Percentiles rank a stretch among this genome's conserved stretches.
Evolutionary conservation across 768 basidiomycete genomes (phyloP).

Genomic region (Amanita inopinata): DNA sequence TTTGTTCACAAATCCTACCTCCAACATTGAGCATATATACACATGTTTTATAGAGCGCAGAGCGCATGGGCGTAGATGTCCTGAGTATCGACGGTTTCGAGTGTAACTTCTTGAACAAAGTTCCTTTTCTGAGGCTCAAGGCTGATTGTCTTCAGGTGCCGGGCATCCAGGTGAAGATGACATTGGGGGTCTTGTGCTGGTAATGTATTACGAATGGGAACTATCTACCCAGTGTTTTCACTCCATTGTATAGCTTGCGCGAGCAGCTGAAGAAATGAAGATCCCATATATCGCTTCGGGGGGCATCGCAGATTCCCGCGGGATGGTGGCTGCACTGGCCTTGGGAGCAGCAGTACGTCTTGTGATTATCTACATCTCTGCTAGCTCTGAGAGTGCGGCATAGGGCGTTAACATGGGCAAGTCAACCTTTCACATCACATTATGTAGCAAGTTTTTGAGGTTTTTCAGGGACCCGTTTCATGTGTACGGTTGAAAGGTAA

Average conservation of each 20-base stretch:
- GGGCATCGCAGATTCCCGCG: slow-evolving; percentile 80
- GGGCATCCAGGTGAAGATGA: slow-evolving; percentile 95
- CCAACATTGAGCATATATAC: background rate
- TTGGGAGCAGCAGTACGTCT: slow-evolving; percentile 65
- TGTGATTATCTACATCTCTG: background rate
- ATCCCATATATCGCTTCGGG: slow-evolving; percentile 88
- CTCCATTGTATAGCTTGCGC: slow-evolving; percentile 50
- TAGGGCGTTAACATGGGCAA: slow-evolving; percentile 81
- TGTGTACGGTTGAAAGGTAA: slow-evolving; percentile 82
- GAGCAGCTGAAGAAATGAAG: slow-evolving; percentile 76
- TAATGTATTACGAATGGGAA: slow-evolving; percentile 18
- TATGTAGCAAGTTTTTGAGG: background rate
- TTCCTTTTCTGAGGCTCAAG: slow-evolving; percentile 1
- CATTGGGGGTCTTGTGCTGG: slow-evolving; percentile 79
- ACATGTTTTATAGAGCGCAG: slow-evolving; percentile 34
- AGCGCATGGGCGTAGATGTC: slow-evolving; percentile 74
- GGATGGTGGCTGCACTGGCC: slow-evolving; percentile 72
- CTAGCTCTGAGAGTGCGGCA: background rate
- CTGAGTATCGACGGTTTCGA: slow-evolving; percentile 89
- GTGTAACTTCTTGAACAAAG: no score
- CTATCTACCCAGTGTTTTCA: background rate
- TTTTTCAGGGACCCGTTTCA: slow-evolving; percentile 66
- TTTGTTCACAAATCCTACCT: slow-evolving; percentile 15
- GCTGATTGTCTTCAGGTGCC: slow-evolving; percentile 44
- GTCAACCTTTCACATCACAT: slow-evolving; percentile 18